Evolutionary conservation across 192 early-diverging fungal species (phyloP).

Genomic region (Coemansia biformis): DNA sequence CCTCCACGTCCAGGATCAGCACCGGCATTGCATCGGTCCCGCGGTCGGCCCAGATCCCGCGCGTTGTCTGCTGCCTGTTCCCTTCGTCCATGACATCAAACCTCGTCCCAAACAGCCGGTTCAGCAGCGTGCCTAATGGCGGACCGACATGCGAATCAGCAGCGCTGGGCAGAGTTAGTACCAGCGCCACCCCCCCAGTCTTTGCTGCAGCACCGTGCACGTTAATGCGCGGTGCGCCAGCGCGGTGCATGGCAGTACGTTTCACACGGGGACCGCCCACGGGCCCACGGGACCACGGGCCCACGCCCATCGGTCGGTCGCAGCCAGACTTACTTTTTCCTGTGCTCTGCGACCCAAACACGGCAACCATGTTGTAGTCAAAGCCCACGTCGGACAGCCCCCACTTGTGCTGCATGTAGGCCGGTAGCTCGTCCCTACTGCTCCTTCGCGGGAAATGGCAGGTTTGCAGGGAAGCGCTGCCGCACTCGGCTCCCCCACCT

Average conservation of each 20-base stretch:
- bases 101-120: conserved; percentile 87
- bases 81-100: conserved; percentile 96
- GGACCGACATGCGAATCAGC: too few species aligned
- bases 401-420: conserved; percentile 85
- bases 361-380: conserved; percentile 93
- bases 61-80: conserved; percentile 86
- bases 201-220: too few species aligned
- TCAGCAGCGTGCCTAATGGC: conserved; percentile 77
- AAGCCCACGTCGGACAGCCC: conserved; percentile 76
- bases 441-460: background rate
- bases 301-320: too few species aligned
- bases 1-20: conserved; percentile 97
- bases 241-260: too few species aligned
- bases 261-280: too few species aligned
- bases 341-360: conserved; percentile 98
- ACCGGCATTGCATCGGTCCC: conserved; percentile 67
- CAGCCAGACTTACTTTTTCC: conserved; percentile 90
- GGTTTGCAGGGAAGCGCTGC: too few species aligned
- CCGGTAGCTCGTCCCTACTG: conserved; percentile 59
- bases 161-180: background rate
- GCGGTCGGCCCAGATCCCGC: conserved; percentile 95
- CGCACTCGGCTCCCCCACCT: background rate
- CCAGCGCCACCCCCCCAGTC: too few species aligned
- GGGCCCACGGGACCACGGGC: too few species aligned
- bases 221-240: too few species aligned